Evolutionary conservation across 78 protist species (phyloP).

Genomic region (Dictyostelium citrinum): DNA sequence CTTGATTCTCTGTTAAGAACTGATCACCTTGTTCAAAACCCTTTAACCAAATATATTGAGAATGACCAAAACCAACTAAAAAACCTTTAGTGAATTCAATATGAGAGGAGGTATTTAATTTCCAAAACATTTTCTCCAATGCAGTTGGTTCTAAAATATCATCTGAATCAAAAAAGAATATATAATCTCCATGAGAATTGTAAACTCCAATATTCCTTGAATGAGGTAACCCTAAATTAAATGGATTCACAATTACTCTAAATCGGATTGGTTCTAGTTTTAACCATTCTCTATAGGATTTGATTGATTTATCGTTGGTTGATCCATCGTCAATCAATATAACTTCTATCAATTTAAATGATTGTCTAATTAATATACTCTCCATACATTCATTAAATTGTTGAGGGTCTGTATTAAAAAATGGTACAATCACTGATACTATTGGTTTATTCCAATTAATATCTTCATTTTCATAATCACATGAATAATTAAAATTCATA

Average conservation of each 20-base stretch:
- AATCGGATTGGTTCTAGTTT: not conserved
- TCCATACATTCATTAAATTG: slow-evolving; percentile 24
- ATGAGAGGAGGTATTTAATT: slow-evolving; percentile 11
- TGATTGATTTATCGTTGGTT: not conserved
- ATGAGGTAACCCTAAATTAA: slow-evolving; percentile 30
- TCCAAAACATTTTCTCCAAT: slow-evolving; percentile 57
- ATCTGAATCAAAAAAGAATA: slow-evolving; percentile 47
- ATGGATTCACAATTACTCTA: not conserved
- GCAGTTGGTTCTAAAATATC: slow-evolving; percentile 61
- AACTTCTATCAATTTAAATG: slow-evolving; percentile 26
- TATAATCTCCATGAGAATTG: not conserved
- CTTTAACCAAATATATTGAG: slow-evolving; percentile 37
- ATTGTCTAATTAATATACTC: not conserved
- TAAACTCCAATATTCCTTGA: slow-evolving; percentile 35
- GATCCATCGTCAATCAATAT: slow-evolving; percentile 52
- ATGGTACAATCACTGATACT: slow-evolving; percentile 23
- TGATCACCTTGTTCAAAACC: slow-evolving; percentile 15
- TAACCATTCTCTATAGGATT: not conserved
- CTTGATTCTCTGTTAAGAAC: slow-evolving; percentile 44
- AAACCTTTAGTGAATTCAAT: slow-evolving; percentile 42
- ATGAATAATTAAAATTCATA: not conserved
- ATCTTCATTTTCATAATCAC: not conserved
- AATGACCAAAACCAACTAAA: slow-evolving; percentile 23
- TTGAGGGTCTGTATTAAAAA: not conserved
- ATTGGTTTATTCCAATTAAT: not conserved